Conservation (phyloP, 2,329 filamentous ascomycete genomes). For the Polytolypa hystricis region DNA sequence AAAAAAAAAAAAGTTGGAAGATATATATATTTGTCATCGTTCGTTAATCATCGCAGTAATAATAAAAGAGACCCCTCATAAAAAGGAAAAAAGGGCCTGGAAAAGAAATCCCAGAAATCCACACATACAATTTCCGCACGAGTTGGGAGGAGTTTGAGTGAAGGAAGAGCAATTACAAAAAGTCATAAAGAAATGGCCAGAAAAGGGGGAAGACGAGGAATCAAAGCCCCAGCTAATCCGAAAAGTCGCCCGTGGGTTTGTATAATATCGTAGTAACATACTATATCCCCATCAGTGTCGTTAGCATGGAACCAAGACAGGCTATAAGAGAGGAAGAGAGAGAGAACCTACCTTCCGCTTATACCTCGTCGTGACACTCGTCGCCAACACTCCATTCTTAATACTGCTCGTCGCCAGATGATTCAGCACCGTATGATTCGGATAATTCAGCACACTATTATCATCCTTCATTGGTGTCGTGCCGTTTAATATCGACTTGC, state of each 20-base stretch:
- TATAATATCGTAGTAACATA: slow-evolving; percentile 98
- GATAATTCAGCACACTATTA: slow-evolving; percentile 91
- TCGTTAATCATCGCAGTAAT: no score
- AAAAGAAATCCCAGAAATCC: no score
- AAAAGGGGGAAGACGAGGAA: not conserved
- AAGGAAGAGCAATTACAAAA: not conserved
- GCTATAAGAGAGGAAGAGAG: slow-evolving; percentile 1
- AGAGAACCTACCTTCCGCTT: slow-evolving; percentile 57
- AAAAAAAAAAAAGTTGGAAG: no score
- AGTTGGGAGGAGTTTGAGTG: no score
- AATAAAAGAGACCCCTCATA: no score
- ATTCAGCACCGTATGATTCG: slow-evolving; percentile 93
- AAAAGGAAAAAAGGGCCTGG: no score
- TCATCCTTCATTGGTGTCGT: slow-evolving; percentile 92
- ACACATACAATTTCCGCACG: no score
- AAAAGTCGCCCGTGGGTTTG: slow-evolving; percentile 57
- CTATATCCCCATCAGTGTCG: slow-evolving; percentile 35
- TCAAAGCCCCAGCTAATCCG: not conserved
- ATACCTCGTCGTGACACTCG: slow-evolving; percentile 94
- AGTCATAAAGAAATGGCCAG: not conserved
- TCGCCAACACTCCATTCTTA: slow-evolving; percentile 88
- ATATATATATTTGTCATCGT: no score
- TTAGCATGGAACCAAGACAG: slow-evolving; percentile 2
- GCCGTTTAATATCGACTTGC: slow-evolving; percentile 88
- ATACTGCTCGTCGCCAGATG: slow-evolving; percentile 96